These are phyloP conservation scores for Clitoria ternatea DNA, from an alignment of 306 rosid genomes.

Conservation along the genomic window DNA sequence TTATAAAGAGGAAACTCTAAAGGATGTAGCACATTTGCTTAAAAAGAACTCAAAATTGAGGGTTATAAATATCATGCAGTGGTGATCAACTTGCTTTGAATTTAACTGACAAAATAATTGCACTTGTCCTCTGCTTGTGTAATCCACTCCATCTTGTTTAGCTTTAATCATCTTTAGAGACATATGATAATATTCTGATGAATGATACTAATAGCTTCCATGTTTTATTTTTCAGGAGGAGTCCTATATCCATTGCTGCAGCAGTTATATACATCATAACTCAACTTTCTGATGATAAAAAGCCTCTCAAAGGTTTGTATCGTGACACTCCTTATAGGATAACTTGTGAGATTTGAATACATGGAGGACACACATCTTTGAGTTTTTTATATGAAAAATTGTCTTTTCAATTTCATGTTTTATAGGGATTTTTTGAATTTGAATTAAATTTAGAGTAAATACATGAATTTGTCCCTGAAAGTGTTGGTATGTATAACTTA, in stretches of 20 bases:
- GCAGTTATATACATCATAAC: constrained; percentile 92
- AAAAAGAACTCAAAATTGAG: neutral
- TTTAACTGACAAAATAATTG: neutral
- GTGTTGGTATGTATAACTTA: too few species aligned
- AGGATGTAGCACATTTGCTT: neutral
- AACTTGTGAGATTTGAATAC: neutral
- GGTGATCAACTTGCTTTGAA: neutral
- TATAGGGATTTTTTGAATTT: neutral
- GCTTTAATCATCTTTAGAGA: neutral
- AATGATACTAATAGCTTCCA: neutral
- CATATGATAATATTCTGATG: neutral
- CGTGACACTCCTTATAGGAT: neutral
- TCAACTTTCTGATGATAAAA: constrained; percentile 90
- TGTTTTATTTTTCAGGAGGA: constrained; percentile 64
- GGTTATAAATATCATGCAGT: neutral
- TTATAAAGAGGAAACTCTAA: constrained; percentile 1
- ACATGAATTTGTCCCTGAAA: too few species aligned
- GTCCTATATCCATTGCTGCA: constrained; percentile 97
- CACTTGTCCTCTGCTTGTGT: neutral
- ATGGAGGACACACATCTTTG: neutral
- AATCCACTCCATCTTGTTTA: neutral
- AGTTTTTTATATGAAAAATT: neutral
- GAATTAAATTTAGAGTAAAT: too few species aligned
- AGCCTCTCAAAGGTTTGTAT: constrained; percentile 77
- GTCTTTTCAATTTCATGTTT: neutral